Evolutionary conservation across 2,329 filamentous ascomycete genomes (phyloP), one percentile per base, ranked within the genome.

Genomic region (Pestalotiopsis sp.): DNA sequence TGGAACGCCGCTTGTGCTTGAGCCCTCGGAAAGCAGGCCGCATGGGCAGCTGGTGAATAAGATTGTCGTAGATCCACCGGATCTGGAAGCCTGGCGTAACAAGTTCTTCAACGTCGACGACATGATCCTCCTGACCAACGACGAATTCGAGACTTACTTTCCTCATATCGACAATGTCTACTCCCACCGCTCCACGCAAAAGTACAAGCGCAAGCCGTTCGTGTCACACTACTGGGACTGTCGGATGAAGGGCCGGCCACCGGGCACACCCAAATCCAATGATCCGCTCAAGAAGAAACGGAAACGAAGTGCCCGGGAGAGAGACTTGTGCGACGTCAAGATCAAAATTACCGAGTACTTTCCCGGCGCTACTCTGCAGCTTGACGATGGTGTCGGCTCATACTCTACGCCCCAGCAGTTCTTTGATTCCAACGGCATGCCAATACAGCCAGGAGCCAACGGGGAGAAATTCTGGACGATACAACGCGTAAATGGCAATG

Each of bases 211-310:
- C 75, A 93, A 93, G 74, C 90, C 91, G n/a, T 93, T 95, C 73
- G 86, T 94, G 67, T 93, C 92, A 1, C 92, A 94, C 79, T 95
- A 95, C 80, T 95, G 92, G 90, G 93, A 95, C 80, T 95, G 93
- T 75, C 88, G 93, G 41, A 86, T 95, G 75, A 95, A 95, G 80
- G 93, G 93, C 27, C 87, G 93, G 0, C 92, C 92, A 0, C 90
- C 92, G 0, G 93, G 93, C 38, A 95, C 92, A 3, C 91, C 91
- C 69, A 94, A 95, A 78, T 93, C 91, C 0, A 89, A 92, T 61
- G 92, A 95, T 74, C 92, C 93, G 0, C 90, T 89, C 77, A 94
- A 94, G 83, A 94, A 93, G 85, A 94, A 94, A 79, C 87, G 93
- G 49, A 94, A 93, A 80, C 89, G 93, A 31, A 89, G 87, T 45